Percentiles rank a stretch among this genome's conserved stretches.
Conservation (phyloP, 2,329 filamentous ascomycete genomes). For the Ceratocystis harringtonii region DNA sequence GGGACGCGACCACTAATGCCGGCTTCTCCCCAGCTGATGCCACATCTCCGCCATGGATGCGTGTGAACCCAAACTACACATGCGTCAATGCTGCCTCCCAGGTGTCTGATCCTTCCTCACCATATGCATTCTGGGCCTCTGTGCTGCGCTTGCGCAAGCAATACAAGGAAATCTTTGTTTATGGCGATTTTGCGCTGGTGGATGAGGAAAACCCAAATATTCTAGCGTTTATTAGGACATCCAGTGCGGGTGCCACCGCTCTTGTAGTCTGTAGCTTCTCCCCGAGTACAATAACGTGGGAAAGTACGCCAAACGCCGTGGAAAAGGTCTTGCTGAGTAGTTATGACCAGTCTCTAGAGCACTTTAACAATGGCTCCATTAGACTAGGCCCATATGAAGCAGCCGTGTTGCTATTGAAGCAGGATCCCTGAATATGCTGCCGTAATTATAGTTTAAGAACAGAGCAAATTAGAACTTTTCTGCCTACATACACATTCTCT, state of each 20-base stretch:
- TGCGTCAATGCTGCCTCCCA: constrained; percentile 48
- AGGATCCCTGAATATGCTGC: background rate
- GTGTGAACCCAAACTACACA: constrained; percentile 46
- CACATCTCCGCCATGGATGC: constrained; percentile 50
- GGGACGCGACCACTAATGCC: constrained; percentile 43
- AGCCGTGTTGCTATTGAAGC: constrained; percentile 23
- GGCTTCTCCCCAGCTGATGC: constrained; percentile 43
- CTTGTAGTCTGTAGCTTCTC: constrained; percentile 30
- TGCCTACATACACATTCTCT: background rate
- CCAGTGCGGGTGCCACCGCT: constrained; percentile 23
- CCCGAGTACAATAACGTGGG: constrained; percentile 24
- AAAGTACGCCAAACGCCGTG: constrained; percentile 19
- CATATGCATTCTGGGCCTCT: constrained; percentile 46
- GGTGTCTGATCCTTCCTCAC: constrained; percentile 31
- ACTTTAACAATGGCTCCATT: constrained; percentile 22
- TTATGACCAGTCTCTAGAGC: constrained; percentile 21
- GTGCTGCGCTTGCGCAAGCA: constrained; percentile 46
- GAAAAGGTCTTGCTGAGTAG: constrained; percentile 26
- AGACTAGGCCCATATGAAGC: constrained; percentile 27
- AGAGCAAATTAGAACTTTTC: background rate
- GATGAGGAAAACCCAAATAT: constrained; percentile 25
- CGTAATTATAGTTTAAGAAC: background rate
- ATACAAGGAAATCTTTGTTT: constrained; percentile 48
- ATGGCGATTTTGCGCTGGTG: constrained; percentile 34
- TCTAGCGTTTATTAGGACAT: constrained; percentile 27